phyloP scores from a whole-genome alignment of 2,329 filamentous ascomycete genomes.

The Ceratocystiopsis sp. region DNA sequence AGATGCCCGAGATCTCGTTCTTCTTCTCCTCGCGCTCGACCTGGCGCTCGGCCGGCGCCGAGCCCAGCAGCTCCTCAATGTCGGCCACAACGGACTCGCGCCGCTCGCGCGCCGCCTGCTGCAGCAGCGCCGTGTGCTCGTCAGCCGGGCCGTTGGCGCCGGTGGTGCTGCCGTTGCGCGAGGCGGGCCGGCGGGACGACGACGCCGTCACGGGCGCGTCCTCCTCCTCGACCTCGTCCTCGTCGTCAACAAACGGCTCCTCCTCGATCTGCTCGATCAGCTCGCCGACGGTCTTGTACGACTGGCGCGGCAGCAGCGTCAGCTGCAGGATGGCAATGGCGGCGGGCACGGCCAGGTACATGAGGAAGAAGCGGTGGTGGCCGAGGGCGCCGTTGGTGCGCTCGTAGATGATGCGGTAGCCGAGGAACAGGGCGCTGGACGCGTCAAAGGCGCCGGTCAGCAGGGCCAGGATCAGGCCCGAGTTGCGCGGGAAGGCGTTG shows the following conservation, averaged over 20 bases:
- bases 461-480: constrained; percentile 63
- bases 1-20: constrained; percentile 58
- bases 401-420: constrained; percentile 57
- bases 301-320: constrained; percentile 54
- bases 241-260: constrained; percentile 7
- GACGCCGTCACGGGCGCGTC: too few species aligned
- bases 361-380: constrained; percentile 51
- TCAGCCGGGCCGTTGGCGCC: constrained; percentile 33
- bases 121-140: constrained; percentile 36
- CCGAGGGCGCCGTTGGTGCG: constrained; percentile 32
- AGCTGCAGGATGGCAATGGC: constrained; percentile 51
- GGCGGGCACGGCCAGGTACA: constrained; percentile 53
- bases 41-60: constrained; percentile 42
- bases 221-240: too few species aligned
- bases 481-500: constrained; percentile 63
- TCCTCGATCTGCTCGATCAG: constrained; percentile 57
- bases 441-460: constrained; percentile 73
- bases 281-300: constrained; percentile 75
- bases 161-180: too few species aligned
- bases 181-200: too few species aligned
- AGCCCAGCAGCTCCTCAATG: constrained; percentile 57
- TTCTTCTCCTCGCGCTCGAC: constrained; percentile 50
- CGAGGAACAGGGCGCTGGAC: constrained; percentile 59
- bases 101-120: constrained; percentile 39
- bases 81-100: constrained; percentile 49